Evolutionary conservation across 257 asterid genomes (phyloP).

Genomic region (Marsdenia floribunda): DNA sequence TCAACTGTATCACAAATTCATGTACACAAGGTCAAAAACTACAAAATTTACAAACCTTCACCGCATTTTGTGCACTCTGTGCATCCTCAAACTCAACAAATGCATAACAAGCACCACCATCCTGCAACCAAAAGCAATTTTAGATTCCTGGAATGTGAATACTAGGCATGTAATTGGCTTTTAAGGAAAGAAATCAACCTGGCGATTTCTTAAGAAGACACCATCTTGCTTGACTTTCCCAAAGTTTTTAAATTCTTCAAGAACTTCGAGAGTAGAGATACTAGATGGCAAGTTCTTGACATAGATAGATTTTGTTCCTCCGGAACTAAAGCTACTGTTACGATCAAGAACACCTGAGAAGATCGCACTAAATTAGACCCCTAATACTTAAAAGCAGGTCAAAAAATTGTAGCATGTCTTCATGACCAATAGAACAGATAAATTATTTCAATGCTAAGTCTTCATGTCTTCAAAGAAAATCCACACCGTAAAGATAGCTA

Average conservation of each 20-base stretch:
- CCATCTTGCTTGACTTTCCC: conserved; percentile 79
- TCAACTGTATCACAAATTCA: not conserved
- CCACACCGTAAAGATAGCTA: too few relatives aligned
- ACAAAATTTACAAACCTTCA: conserved; percentile 40
- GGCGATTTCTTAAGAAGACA: conserved; percentile 58
- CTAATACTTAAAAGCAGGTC: not conserved
- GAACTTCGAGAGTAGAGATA: conserved; percentile 50
- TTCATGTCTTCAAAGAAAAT: not conserved
- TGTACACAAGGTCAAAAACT: not conserved
- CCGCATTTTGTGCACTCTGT: conserved; percentile 68
- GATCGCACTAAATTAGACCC: not conserved
- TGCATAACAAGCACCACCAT: conserved; percentile 72
- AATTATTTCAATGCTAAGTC: not conserved
- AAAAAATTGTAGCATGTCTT: not conserved
- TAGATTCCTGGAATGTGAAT: conserved; percentile 17
- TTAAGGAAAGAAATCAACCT: conserved; percentile 33
- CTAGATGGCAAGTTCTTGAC: conserved; percentile 71
- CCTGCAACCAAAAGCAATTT: conserved; percentile 44
- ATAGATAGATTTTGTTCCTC: conserved; percentile 71
- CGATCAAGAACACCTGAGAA: conserved; percentile 15
- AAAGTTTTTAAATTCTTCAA: conserved; percentile 61
- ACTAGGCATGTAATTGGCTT: conserved; percentile 9
- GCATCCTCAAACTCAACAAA: conserved; percentile 81
- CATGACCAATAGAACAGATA: not conserved
- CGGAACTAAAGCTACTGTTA: conserved; percentile 31